Evolutionary conservation across 1,284 basidiomycete species (phyloP), one percentile per base, ranked within the genome.

Genomic region (Pseudozyma hubeiensis): DNA sequence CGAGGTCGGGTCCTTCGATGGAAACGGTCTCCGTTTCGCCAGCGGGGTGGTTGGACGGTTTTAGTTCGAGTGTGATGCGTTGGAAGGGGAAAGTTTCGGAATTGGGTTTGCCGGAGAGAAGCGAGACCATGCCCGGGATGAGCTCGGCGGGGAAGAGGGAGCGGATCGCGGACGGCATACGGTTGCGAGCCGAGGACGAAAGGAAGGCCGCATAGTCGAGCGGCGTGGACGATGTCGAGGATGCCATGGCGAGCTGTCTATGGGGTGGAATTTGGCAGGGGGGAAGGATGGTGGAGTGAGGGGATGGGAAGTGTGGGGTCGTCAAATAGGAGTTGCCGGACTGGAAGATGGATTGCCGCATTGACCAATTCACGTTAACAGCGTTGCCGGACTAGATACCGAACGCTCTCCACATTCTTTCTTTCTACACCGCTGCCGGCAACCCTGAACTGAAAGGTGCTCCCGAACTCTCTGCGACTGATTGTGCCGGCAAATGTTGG

Each of bases 71-170:
- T 24, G 88, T 88, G 73, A 97, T 86, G 0, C 90, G 89, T 7
- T 90, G 89, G 83, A 98, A 91, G 0, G 95, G 95, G 86, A 97
- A 98, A 7, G 93, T 92, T 5, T 87, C 86, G 16, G 91, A 88
- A 82, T 97, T 96, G 24, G 96, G 96, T 85, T 87, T 87, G 24
- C 88, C 88, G 7, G 88, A 87, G 19, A 87, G 81, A 62, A 97
- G 88, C n/a, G 93, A 94, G 56, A 97, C 91, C 70, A 96, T 86
- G 2, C 92, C 92, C 0, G 93, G 93, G 2, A 86, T 88, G 16
- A 86, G 86, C 85, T 97, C 94, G 45, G 93, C 87, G 0, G 90
- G 92, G 76, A 91, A 89, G 30, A 97, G 88, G 1, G 87, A 87
- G 40, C 88, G 87, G 64, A 89, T 88, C 86, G 82, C 53, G 9